These are phyloP conservation scores for Paecilomyces sp. DNA, from an alignment of 2,329 filamentous ascomycete species.

Conservation along the genomic window DNA sequence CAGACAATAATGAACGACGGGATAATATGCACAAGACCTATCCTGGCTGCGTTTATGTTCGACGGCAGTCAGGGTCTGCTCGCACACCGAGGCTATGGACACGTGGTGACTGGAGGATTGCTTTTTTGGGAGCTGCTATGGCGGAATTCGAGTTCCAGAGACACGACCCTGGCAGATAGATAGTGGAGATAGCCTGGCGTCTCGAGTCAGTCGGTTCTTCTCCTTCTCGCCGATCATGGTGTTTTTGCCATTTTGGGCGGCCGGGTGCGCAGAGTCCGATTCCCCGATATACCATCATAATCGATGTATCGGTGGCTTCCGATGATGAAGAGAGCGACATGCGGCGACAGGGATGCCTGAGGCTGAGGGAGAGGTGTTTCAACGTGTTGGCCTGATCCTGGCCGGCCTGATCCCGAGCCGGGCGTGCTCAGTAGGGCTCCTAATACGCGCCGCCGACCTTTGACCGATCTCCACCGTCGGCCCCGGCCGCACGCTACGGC, in stretches of 20 bases:
- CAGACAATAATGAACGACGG: too few relatives aligned
- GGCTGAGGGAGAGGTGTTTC: neutral
- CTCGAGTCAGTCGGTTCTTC: neutral
- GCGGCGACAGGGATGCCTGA: neutral
- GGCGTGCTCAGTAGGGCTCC: neutral
- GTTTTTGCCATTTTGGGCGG: neutral
- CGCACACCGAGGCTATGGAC: neutral
- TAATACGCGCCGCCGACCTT: neutral
- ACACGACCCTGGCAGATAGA: neutral
- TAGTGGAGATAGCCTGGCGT: neutral
- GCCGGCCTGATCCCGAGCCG: neutral
- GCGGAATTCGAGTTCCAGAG: neutral
- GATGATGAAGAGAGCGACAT: neutral
- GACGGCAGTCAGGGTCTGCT: neutral
- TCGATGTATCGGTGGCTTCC: neutral
- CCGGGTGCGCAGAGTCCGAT: neutral
- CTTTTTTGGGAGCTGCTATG: neutral
- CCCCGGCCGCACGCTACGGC: neutral
- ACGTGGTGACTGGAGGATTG: neutral
- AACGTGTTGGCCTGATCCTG: neutral
- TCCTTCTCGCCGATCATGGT: neutral
- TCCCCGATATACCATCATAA: neutral
- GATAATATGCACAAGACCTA: neutral
- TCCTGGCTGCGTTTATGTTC: neutral
- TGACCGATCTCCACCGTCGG: neutral